Conservation (phyloP, 306 rosid genomes). For the Vigna reflexopilosa region DNA sequence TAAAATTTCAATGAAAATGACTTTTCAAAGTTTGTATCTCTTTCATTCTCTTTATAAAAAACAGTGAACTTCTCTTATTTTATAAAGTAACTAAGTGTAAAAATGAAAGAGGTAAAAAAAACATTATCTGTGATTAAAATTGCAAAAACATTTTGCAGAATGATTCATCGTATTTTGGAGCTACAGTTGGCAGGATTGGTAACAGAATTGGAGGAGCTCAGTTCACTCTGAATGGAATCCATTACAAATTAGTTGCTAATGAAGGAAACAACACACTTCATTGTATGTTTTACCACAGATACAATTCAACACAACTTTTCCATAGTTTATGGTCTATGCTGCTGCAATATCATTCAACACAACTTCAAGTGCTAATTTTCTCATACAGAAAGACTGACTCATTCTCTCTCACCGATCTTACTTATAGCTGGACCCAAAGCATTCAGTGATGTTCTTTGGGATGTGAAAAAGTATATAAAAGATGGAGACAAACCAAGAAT, state of each 20-base stretch:
- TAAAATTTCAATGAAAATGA: neutral
- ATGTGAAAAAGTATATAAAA: constrained; percentile 55
- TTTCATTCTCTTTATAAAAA: neutral
- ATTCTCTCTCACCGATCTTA: neutral
- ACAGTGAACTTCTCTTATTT: neutral
- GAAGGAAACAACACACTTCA: constrained; percentile 80
- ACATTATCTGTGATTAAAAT: neutral
- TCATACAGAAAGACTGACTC: neutral
- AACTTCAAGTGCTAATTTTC: neutral
- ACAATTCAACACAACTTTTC: neutral
- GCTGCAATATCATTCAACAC: neutral
- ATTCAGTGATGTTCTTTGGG: constrained; percentile 84
- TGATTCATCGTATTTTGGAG: constrained; percentile 68
- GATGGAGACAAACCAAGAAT: constrained; percentile 59
- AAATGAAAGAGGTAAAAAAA: neutral
- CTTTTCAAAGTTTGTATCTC: neutral
- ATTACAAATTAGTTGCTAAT: constrained; percentile 73
- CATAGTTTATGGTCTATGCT: neutral
- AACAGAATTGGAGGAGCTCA: constrained; percentile 87
- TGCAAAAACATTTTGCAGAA: constrained; percentile 54
- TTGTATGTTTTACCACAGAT: constrained; percentile 47
- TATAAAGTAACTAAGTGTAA: neutral
- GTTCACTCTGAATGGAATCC: constrained; percentile 67
- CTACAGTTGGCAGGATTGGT: constrained; percentile 82
- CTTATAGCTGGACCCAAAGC: constrained; percentile 70